These are phyloP conservation scores for Colletotrichum horii DNA, from an alignment of 2,329 filamentous ascomycete species.

Conservation along the genomic window DNA sequence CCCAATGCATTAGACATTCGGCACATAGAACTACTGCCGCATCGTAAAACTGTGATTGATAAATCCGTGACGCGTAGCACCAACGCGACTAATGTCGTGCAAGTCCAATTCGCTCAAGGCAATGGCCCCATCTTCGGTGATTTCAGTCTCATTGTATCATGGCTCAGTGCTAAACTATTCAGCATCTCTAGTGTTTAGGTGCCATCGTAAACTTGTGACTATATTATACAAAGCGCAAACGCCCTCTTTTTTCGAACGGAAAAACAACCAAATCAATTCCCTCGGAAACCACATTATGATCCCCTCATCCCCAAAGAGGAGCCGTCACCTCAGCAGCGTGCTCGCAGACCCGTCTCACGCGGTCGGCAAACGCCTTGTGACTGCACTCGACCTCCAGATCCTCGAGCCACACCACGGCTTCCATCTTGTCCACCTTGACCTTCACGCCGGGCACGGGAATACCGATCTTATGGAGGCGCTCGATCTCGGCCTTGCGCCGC, in stretches of 20 bases:
- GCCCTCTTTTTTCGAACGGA: background rate
- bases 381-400: slow-evolving; percentile 86
- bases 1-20: slow-evolving; percentile 18
- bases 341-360: slow-evolving; percentile 89
- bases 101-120: background rate
- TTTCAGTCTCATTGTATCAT: background rate
- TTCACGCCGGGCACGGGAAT: slow-evolving; percentile 90
- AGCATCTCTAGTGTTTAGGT: background rate
- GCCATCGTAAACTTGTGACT: background rate
- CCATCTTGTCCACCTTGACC: slow-evolving; percentile 86
- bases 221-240: background rate
- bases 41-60: background rate
- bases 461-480: slow-evolving; percentile 79
- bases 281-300: background rate
- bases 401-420: slow-evolving; percentile 91
- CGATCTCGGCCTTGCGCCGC: slow-evolving; percentile 71
- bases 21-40: background rate
- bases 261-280: background rate
- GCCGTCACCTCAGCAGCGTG: slow-evolving; percentile 86
- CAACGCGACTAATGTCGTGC: background rate
- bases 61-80: background rate
- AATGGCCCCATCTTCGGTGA: background rate
- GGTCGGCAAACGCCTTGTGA: slow-evolving; percentile 79
- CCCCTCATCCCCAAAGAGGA: slow-evolving; percentile 65
- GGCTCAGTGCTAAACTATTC: background rate